Evolutionary conservation across 805 yeast genomes (phyloP).

Genomic region (Zygosaccharomyces rouxii): DNA sequence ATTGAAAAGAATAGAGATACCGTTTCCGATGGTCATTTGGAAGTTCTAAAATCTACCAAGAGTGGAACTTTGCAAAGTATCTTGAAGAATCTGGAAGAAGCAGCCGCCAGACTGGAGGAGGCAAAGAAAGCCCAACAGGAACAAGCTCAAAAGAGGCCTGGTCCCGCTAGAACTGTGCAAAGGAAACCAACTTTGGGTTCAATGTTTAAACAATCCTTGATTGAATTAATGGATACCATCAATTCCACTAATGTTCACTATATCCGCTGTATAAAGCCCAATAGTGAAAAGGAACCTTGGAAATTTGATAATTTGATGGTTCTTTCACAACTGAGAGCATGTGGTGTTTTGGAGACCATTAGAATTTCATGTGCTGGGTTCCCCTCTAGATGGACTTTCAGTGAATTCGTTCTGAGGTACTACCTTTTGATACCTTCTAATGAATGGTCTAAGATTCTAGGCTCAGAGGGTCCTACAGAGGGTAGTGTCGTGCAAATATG

Average conservation of each 20-base stretch:
- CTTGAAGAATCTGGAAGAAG: conserved; percentile 58
- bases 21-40: conserved; percentile 91
- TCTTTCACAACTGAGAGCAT: conserved; percentile 91
- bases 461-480: conserved; percentile 43
- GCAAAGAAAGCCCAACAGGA: conserved; percentile 33
- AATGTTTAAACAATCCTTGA: conserved; percentile 85
- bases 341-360: conserved; percentile 97
- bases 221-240: conserved; percentile 88
- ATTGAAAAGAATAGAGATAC: conserved; percentile 96
- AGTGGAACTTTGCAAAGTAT: conserved; percentile 64
- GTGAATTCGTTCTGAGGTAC: conserved; percentile 86
- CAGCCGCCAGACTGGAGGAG: conserved; percentile 44
- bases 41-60: conserved; percentile 65
- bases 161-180: conserved; percentile 42
- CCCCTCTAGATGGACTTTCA: conserved; percentile 94
- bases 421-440: conserved; percentile 72
- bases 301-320: conserved; percentile 94
- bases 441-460: conserved; percentile 57
- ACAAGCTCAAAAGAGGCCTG: conserved; percentile 39
- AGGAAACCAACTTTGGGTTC: conserved; percentile 94
- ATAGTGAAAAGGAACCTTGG: conserved; percentile 93
- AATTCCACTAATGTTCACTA: conserved; percentile 94
- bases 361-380: conserved; percentile 96
- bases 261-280: conserved; percentile 96
- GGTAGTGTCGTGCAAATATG: conserved; percentile 59